phyloP scores from a whole-genome alignment of 352 stramenopile genomes.

The Pythium pyrilobum region DNA sequence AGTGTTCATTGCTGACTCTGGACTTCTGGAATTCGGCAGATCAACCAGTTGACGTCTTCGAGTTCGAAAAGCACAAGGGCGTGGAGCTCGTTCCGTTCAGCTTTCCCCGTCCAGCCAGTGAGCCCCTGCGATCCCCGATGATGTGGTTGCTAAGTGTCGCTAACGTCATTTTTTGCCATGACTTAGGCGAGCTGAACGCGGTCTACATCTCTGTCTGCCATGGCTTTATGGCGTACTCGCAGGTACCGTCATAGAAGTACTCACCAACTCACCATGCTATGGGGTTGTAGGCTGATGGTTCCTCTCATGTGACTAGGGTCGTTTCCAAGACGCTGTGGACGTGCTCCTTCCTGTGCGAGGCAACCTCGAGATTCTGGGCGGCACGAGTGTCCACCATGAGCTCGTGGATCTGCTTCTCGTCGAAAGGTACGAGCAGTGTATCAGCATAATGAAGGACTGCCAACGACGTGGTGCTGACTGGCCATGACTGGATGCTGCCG shows the following conservation, averaged over 20 bases:
- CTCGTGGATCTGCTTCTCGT: conserved; percentile 71
- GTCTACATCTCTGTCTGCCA: conserved; percentile 55
- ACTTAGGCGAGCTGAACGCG: conserved; percentile 29
- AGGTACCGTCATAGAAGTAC: conserved; percentile 33
- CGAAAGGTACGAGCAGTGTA: conserved; percentile 50
- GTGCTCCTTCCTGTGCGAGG: conserved; percentile 53
- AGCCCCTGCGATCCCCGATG: not conserved
- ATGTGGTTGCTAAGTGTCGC: not conserved
- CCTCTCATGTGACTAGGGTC: conserved; percentile 19
- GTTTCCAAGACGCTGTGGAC: conserved; percentile 52
- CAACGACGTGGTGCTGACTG: not conserved
- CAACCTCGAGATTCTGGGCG: conserved; percentile 64
- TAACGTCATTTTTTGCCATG: not conserved
- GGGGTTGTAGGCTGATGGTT: not conserved
- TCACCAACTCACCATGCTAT: no score
- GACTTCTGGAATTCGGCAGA: conserved; percentile 6
- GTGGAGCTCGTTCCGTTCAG: conserved; percentile 56
- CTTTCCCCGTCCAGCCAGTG: conserved; percentile 30
- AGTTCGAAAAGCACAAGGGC: conserved; percentile 36
- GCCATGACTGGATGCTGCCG: not conserved
- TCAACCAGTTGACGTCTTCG: conserved; percentile 28
- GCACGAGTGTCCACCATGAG: conserved; percentile 66
- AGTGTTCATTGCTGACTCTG: not conserved
- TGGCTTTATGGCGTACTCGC: conserved; percentile 62
- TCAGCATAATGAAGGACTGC: no score